phyloP scores from a whole-genome alignment of 306 rosid species.

The Oxytropis ochrocephala region DNA sequence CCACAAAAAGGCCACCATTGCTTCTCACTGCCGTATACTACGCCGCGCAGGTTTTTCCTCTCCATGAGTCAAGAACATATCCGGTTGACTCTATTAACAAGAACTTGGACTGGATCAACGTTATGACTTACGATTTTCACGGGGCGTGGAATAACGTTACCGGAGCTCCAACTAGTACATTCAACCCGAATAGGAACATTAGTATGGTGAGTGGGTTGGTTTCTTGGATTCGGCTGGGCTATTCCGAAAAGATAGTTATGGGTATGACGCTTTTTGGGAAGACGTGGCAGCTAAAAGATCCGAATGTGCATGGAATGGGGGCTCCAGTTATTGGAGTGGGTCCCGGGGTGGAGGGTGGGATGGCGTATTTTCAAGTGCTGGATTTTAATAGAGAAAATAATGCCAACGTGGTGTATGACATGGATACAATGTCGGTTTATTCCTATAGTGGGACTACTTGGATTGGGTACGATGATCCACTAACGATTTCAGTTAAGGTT shows the following conservation, averaged over 20 bases:
- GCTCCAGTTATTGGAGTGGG: conserved; percentile 43
- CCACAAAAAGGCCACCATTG: conserved; percentile 19
- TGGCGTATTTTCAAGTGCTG: conserved; percentile 18
- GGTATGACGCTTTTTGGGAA: conserved; percentile 52
- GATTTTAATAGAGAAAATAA: conserved; percentile 7
- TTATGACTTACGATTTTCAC: conserved; percentile 47
- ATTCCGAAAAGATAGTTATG: conserved; percentile 40
- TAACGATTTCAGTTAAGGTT: conserved; percentile 29
- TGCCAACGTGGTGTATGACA: conserved; percentile 22
- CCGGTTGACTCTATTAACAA: conserved; percentile 31
- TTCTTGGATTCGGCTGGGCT: conserved; percentile 50
- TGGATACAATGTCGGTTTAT: conserved; percentile 30
- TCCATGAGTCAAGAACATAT: conserved; percentile 8
- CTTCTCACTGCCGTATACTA: conserved; percentile 63
- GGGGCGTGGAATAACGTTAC: conserved; percentile 46
- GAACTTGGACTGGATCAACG: conserved; percentile 54
- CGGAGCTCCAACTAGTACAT: conserved; percentile 30
- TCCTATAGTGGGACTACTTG: conserved; percentile 33
- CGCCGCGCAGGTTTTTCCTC: conserved; percentile 19
- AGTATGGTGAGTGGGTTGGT: conserved; percentile 35
- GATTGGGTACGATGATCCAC: conserved; percentile 52
- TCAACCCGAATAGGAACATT: conserved; percentile 31
- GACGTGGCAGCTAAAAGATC: conserved; percentile 48
- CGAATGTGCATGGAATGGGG: conserved; percentile 30
- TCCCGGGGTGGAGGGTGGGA: conserved; percentile 34